Conservation (phyloP, 2,329 filamentous ascomycete genomes). For the Arthrinium phaeospermum region DNA sequence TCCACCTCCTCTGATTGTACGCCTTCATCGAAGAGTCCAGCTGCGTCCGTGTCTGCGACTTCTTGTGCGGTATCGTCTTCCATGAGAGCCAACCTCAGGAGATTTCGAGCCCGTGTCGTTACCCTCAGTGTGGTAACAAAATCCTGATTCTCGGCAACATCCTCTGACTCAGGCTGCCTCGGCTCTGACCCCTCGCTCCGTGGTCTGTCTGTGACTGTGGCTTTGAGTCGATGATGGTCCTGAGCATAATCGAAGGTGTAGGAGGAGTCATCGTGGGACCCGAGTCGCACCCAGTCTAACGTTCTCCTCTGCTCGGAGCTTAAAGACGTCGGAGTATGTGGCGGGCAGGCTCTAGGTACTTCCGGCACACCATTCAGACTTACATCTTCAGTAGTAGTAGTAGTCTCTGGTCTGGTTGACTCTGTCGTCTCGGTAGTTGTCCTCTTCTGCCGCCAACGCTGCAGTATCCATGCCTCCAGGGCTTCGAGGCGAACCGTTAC, state of each 20-base stretch:
- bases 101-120: neutral
- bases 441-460: neutral
- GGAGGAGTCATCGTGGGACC: neutral
- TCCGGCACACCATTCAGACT: neutral
- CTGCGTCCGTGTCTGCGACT: neutral
- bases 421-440: neutral
- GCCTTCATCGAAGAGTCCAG: neutral
- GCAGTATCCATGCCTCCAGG: neutral
- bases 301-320: neutral
- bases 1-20: neutral
- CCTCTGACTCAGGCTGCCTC: neutral
- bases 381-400: neutral
- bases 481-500: neutral
- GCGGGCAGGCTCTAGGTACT: neutral
- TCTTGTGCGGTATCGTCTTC: neutral
- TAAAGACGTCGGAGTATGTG: neutral
- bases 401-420: neutral
- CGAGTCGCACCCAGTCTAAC: neutral
- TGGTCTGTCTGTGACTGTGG: neutral
- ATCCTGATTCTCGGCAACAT: neutral
- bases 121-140: neutral
- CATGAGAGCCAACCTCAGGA: neutral
- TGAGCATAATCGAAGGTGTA: neutral
- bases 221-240: neutral
- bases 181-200: slow-evolving; percentile 6